These are phyloP conservation scores for Citrus sp. DNA, from an alignment of 345 rosid genomes.

Conservation along the genomic window DNA sequence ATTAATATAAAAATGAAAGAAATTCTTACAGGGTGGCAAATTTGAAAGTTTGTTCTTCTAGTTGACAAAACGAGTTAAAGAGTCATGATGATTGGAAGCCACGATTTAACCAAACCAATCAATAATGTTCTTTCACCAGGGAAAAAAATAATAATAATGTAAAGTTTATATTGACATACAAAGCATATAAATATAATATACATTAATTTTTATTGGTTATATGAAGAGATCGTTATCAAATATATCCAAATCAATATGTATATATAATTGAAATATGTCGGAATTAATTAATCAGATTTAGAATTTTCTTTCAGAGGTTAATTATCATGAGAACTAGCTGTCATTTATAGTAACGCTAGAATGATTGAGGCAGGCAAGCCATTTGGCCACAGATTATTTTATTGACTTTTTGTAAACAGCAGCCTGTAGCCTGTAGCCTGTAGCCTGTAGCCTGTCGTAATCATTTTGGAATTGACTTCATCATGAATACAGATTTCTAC, in stretches of 20 bases:
- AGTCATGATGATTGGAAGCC: too few relatives aligned
- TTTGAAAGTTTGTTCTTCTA: too few relatives aligned
- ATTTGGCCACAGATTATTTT: not conserved
- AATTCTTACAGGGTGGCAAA: not conserved
- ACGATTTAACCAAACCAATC: too few relatives aligned
- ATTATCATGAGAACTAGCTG: conserved; percentile 1
- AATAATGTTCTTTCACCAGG: too few relatives aligned
- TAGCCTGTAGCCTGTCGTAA: not conserved
- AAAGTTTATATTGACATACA: not conserved
- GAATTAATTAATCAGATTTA: not conserved
- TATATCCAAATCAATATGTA: not conserved
- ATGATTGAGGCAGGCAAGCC: conserved; percentile 11
- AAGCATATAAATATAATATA: too few relatives aligned
- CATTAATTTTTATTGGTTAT: too few relatives aligned
- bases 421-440: too few relatives aligned
- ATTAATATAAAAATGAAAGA: too few relatives aligned
- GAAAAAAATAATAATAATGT: too few relatives aligned
- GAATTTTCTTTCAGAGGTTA: not conserved
- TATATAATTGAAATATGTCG: not conserved
- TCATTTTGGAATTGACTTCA: not conserved
- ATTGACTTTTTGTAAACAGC: not conserved
- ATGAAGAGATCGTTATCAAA: not conserved
- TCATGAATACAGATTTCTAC: too few relatives aligned
- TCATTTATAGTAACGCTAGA: not conserved
- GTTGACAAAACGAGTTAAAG: too few relatives aligned